Conservation (phyloP, 345 rosid genomes). For the Populus davidiana region DNA sequence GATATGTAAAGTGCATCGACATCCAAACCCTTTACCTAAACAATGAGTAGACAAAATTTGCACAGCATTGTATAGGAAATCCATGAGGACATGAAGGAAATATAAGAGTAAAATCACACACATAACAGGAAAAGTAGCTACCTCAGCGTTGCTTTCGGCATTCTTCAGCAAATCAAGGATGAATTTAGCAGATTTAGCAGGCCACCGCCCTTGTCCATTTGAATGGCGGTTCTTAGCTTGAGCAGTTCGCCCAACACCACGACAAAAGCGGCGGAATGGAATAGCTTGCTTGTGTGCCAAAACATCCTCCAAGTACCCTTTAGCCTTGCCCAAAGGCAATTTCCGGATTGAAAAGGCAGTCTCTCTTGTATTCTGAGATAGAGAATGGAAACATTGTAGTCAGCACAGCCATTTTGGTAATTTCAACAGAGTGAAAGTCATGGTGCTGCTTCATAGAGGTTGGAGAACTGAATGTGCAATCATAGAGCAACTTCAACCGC, state of each 20-base stretch:
- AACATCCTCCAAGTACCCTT: slow-evolving; percentile 76
- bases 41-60: neutral
- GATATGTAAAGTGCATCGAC: slow-evolving; percentile 61
- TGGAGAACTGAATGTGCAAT: neutral
- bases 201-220: slow-evolving; percentile 85
- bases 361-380: slow-evolving; percentile 63
- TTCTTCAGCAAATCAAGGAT: slow-evolving; percentile 58
- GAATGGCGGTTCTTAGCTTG: slow-evolving; percentile 79
- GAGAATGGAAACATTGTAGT: neutral
- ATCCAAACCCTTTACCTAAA: slow-evolving; percentile 72
- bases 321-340: slow-evolving; percentile 62
- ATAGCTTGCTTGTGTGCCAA: slow-evolving; percentile 76
- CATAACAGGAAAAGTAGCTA: slow-evolving; percentile 8
- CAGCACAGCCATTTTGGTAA: neutral
- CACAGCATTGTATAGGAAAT: neutral
- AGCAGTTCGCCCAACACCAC: slow-evolving; percentile 76
- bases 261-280: slow-evolving; percentile 68
- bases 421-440: neutral
- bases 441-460: neutral
- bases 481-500: neutral
- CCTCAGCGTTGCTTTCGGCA: slow-evolving; percentile 81
- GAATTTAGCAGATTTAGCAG: slow-evolving; percentile 49
- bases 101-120: neutral
- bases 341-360: slow-evolving; percentile 61
- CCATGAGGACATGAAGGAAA: neutral